These are phyloP conservation scores for Podospora tetraspora DNA, from an alignment of 495 filamentous ascomycete genomes.

Conservation along the genomic window DNA sequence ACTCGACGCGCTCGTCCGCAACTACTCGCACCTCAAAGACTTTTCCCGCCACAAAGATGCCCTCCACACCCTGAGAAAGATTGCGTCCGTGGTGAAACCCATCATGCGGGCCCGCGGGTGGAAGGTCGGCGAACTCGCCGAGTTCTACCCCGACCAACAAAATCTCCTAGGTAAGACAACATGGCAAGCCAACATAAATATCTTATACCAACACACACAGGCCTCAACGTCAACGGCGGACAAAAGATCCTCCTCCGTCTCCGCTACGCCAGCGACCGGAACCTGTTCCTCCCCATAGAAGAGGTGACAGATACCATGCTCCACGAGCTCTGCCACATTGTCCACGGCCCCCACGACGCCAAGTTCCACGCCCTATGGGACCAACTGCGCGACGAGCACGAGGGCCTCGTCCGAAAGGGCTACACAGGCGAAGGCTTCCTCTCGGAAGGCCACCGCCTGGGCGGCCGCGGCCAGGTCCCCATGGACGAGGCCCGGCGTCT, in stretches of 20 bases:
- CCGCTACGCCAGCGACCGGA: conserved; percentile 68
- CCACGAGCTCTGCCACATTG: conserved; percentile 90
- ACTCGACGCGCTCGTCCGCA: conserved; percentile 62
- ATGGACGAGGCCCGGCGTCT: conserved; percentile 69
- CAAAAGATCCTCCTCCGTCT: conserved; percentile 79
- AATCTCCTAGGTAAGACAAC: conserved; percentile 63
- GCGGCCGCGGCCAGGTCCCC: conserved; percentile 49
- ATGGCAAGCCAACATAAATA: accelerated
- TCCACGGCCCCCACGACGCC: conserved; percentile 74
- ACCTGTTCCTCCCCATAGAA: conserved; percentile 75
- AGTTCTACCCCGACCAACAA: conserved; percentile 73
- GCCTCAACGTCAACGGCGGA: conserved; percentile 70
- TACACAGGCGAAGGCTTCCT: conserved; percentile 92
- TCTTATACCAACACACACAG: conserved; percentile 29
- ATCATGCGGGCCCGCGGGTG: conserved; percentile 86
- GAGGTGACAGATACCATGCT: conserved; percentile 86
- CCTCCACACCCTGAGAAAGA: conserved; percentile 71
- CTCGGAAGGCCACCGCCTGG: conserved; percentile 65
- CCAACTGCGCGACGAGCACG: conserved; percentile 78
- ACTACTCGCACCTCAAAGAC: conserved; percentile 72
- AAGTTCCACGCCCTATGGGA: conserved; percentile 84
- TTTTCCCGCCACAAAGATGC: conserved; percentile 72
- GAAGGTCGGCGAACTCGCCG: conserved; percentile 72
- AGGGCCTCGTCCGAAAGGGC: conserved; percentile 67
- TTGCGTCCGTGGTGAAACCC: conserved; percentile 88